Evolutionary conservation across 2,329 filamentous ascomycete genomes (phyloP).

Genomic region (Diaporthe nobilis): DNA sequence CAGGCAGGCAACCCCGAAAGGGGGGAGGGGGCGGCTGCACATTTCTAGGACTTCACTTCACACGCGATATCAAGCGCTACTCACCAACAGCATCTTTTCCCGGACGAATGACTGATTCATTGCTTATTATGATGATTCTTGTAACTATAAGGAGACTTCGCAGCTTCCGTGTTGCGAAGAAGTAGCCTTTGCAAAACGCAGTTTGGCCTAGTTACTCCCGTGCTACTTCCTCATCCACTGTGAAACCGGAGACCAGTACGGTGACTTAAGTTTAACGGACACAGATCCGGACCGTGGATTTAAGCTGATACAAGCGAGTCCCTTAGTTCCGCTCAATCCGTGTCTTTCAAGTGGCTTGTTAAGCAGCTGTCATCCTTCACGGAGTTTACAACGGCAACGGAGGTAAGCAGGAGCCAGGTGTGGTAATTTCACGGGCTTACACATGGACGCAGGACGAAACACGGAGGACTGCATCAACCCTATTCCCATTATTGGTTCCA

Average conservation of each 20-base stretch:
- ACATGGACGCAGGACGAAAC: background rate
- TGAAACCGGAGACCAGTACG: no score
- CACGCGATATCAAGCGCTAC: no score
- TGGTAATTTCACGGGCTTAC: background rate
- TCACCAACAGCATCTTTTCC: no score
- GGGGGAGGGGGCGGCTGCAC: background rate
- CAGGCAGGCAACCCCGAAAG: no score
- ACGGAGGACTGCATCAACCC: background rate
- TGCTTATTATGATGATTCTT: no score
- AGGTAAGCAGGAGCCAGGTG: conserved; percentile 10
- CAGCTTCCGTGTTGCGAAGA: background rate
- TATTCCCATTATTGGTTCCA: background rate
- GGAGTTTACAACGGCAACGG: background rate
- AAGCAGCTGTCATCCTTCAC: background rate
- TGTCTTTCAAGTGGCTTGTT: background rate
- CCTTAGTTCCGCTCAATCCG: background rate
- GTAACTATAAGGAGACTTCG: no score
- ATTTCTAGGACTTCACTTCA: no score
- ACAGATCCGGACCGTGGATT: background rate
- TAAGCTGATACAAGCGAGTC: background rate
- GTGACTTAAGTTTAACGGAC: background rate
- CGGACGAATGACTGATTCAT: no score
- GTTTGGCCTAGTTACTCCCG: background rate
- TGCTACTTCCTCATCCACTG: background rate
- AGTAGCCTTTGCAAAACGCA: background rate